Conservation (phyloP, 106 monocot genomes). For the Allium sativum region DNA sequence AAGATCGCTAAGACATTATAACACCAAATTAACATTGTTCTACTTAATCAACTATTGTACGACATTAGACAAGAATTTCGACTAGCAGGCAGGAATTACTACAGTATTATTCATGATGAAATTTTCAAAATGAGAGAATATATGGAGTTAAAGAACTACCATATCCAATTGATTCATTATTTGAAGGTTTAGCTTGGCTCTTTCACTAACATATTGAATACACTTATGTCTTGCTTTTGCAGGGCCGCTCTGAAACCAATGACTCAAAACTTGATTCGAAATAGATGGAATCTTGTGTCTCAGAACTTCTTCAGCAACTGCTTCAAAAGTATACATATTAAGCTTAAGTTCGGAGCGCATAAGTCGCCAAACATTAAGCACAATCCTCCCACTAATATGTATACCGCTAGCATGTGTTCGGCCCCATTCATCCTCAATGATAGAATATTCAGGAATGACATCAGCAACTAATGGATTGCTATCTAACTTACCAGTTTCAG, state of each 20-base stretch:
- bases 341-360: conserved; percentile 84
- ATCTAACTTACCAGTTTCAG: conserved; percentile 7
- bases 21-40: too few relatives aligned
- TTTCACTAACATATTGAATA: conserved; percentile 46
- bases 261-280: conserved; percentile 46
- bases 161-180: conserved; percentile 85
- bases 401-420: conserved; percentile 78
- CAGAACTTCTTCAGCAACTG: conserved; percentile 88
- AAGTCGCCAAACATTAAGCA: conserved; percentile 92
- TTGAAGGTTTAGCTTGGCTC: conserved; percentile 62
- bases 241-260: conserved; percentile 58
- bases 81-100: neutral
- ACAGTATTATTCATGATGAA: neutral
- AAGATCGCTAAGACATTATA: too few relatives aligned
- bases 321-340: conserved; percentile 69
- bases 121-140: too few relatives aligned
- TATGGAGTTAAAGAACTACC: conserved; percentile 24
- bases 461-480: conserved; percentile 21
- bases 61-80: too few relatives aligned
- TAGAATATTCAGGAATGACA: conserved; percentile 22
- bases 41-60: too few relatives aligned
- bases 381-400: conserved; percentile 95
- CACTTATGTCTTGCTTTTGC: conserved; percentile 45
- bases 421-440: conserved; percentile 77
- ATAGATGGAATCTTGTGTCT: conserved; percentile 71